A percentile compares a stretch with the other conserved stretches of the same genome.
Conservation (phyloP, 1,284 basidiomycete species). For the Thecaphora frezii region DNA sequence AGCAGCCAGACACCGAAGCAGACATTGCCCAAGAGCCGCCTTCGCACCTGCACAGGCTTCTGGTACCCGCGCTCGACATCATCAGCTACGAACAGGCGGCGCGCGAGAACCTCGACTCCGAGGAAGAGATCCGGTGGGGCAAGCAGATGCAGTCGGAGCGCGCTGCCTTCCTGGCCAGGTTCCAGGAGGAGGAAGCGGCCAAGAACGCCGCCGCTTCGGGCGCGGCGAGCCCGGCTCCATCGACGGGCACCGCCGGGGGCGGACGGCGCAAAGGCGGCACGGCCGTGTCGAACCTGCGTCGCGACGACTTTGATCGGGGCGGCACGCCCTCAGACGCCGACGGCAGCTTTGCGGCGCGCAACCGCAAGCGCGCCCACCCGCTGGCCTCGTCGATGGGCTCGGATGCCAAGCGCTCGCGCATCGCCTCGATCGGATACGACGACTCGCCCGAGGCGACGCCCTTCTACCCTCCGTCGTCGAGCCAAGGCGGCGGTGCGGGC, state of each 20-base stretch:
- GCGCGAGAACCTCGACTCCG: constrained; percentile 50
- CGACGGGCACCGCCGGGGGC: constrained; percentile 16
- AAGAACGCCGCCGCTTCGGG: constrained; percentile 17
- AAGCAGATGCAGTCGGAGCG: constrained; percentile 52
- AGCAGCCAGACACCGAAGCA: constrained; percentile 1
- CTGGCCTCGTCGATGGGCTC: not conserved
- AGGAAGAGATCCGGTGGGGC: constrained; percentile 54
- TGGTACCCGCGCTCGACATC: constrained; percentile 32
- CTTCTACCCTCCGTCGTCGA: not conserved
- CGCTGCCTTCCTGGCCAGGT: constrained; percentile 46
- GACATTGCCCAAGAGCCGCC: constrained; percentile 17
- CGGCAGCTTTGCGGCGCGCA: not conserved
- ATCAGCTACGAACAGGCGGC: constrained; percentile 30
- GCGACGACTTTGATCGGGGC: constrained; percentile 10
- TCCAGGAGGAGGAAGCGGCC: constrained; percentile 51
- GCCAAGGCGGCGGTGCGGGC: no score
- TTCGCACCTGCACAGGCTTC: constrained; percentile 34
- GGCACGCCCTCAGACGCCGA: constrained; percentile 25
- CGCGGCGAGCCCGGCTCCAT: constrained; percentile 20
- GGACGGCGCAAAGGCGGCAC: constrained; percentile 15
- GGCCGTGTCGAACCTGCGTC: constrained; percentile 2
- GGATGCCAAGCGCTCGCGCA: not conserved
- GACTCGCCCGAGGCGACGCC: constrained; percentile 6
- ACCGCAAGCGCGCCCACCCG: not conserved
- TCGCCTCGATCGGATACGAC: not conserved